A percentile compares a stretch with the other conserved stretches of the same genome.
phyloP scores from a whole-genome alignment of 1,284 basidiomycete genomes.

The Anthracocystis setariae region DNA sequence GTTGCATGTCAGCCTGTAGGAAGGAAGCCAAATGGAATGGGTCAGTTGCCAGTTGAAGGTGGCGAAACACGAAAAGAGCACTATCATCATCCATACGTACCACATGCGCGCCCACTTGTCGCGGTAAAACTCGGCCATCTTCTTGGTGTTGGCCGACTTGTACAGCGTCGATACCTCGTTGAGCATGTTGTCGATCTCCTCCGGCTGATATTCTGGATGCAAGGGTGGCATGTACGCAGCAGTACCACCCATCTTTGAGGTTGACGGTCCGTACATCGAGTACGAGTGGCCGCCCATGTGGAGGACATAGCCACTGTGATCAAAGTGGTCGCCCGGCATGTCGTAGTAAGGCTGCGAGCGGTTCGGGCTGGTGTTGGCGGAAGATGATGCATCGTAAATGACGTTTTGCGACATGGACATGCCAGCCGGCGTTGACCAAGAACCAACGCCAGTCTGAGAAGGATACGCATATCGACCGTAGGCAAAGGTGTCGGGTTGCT shows the following conservation, averaged over 20 bases:
- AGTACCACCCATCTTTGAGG: constrained; percentile 20
- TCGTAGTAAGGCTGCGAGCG: constrained; percentile 43
- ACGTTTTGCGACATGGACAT: constrained; percentile 41
- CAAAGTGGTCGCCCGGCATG: constrained; percentile 31
- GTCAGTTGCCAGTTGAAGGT: not conserved
- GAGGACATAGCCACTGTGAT: constrained; percentile 18
- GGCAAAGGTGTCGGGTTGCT: constrained; percentile 11
- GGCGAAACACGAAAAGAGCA: too few relatives aligned
- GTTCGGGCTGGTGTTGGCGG: constrained; percentile 38
- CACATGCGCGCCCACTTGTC: constrained; percentile 55
- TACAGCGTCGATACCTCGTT: constrained; percentile 44
- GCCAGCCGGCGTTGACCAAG: constrained; percentile 17
- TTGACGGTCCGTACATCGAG: constrained; percentile 19
- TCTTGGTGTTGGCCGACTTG: constrained; percentile 51
- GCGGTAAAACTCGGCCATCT: constrained; percentile 53
- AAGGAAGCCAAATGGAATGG: not conserved
- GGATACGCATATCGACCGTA: constrained; percentile 35
- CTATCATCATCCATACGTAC: constrained; percentile 12
- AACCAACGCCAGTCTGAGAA: constrained; percentile 11
- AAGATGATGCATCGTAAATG: constrained; percentile 41
- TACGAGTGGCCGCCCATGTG: constrained; percentile 26
- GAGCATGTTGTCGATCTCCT: constrained; percentile 48
- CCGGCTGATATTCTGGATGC: constrained; percentile 33
- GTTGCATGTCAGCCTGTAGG: constrained; percentile 42
- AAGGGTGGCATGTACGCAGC: constrained; percentile 16